Evolutionary conservation across 2,329 filamentous ascomycete species (phyloP).

Genomic region (Colletotrichum sp.): DNA sequence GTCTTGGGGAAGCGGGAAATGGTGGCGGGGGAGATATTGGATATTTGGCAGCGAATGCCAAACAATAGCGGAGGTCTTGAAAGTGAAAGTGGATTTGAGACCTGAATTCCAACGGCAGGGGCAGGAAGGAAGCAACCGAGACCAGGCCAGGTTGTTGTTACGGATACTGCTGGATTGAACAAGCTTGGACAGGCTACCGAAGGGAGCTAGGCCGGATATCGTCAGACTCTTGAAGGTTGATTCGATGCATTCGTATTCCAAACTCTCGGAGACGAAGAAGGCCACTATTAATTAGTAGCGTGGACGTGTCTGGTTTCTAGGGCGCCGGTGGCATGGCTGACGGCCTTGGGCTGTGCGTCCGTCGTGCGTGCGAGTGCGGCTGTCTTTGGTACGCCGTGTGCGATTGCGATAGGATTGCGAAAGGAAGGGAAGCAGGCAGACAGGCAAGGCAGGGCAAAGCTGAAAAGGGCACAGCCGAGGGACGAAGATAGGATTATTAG

Average conservation of each 20-base stretch:
- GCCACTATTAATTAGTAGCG: neutral
- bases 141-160: slow-evolving; percentile 9
- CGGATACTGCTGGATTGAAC: neutral
- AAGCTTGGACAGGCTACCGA: neutral
- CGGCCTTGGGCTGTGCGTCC: neutral
- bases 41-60: slow-evolving; percentile 20
- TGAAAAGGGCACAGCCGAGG: neutral
- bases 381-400: neutral
- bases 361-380: slow-evolving; percentile 2
- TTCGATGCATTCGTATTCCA: neutral
- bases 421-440: neutral
- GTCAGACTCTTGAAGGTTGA: neutral
- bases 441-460: neutral
- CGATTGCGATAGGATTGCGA: neutral
- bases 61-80: slow-evolving; percentile 15
- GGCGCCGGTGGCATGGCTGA: neutral
- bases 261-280: neutral
- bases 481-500: neutral
- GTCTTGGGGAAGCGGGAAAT: neutral
- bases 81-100: slow-evolving; percentile 2
- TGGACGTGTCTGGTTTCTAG: neutral
- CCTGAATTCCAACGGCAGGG: slow-evolving; percentile 17
- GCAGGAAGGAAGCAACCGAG: slow-evolving; percentile 6
- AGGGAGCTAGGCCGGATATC: neutral
- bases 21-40: slow-evolving; percentile 18